phyloP scores from a whole-genome alignment of 192 early-diverging fungal genomes.

The Spizellomyces punctatus region DNA sequence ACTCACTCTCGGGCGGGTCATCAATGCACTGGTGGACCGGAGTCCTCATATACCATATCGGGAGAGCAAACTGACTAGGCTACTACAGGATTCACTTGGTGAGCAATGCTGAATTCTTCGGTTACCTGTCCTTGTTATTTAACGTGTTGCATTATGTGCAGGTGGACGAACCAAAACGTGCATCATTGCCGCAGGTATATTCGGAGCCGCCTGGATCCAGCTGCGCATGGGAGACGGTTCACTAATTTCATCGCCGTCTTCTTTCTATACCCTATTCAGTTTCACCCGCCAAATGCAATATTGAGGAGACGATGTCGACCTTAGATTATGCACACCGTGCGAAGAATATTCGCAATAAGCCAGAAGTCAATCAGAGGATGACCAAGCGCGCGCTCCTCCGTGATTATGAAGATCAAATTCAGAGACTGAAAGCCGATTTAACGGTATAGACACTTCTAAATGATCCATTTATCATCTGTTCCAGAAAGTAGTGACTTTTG shows the following conservation, averaged over 20 bases:
- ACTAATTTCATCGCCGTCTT: not conserved
- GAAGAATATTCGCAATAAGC: conserved; percentile 61
- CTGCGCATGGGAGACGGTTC: no score
- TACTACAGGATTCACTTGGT: conserved; percentile 93
- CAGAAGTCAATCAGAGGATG: conserved; percentile 68
- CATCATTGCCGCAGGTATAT: conserved; percentile 83
- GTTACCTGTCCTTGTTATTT: conserved; percentile 37
- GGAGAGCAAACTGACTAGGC: conserved; percentile 89
- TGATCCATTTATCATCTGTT: not conserved
- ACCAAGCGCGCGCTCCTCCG: conserved; percentile 81
- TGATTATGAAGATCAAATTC: conserved; percentile 79
- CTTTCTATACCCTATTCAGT: conserved; percentile 35
- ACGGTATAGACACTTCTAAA: conserved; percentile 44
- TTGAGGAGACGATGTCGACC: conserved; percentile 90
- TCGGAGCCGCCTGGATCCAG: no score
- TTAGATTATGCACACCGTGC: conserved; percentile 79
- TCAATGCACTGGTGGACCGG: conserved; percentile 87
- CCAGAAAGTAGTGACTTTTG: no score
- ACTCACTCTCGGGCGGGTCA: conserved; percentile 93
- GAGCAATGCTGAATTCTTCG: conserved; percentile 49
- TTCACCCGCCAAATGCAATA: conserved; percentile 76
- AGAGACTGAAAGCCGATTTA: conserved; percentile 77
- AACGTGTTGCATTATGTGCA: conserved; percentile 61
- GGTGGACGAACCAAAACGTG: conserved; percentile 88
- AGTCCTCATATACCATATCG: conserved; percentile 87